These are phyloP conservation scores for Gamsiella multidivaricata DNA, from an alignment of 192 early-diverging fungal genomes.

Conservation along the genomic window DNA sequence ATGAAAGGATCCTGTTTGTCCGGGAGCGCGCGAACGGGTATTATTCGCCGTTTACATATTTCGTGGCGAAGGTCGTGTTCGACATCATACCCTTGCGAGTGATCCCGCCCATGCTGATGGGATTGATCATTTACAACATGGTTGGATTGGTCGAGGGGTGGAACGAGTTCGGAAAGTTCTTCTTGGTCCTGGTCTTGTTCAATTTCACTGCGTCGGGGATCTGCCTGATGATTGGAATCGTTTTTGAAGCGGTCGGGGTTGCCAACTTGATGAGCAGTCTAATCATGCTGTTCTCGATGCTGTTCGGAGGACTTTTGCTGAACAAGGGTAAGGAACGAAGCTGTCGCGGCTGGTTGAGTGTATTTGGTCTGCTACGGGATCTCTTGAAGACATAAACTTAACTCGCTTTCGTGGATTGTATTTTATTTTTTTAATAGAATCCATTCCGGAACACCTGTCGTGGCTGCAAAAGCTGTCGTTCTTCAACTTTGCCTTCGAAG, in stretches of 20 bases:
- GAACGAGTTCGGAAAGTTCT: conserved; percentile 72
- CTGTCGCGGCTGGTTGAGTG: no score
- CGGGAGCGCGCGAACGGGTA: conserved; percentile 78
- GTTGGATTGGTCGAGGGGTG: conserved; percentile 73
- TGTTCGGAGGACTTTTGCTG: conserved; percentile 90
- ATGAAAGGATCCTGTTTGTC: conserved; percentile 73
- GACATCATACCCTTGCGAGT: conserved; percentile 83
- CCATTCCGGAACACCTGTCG: conserved; percentile 71
- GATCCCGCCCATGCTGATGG: conserved; percentile 81
- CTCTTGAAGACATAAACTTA: no score
- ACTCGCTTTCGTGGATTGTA: no score
- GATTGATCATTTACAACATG: conserved; percentile 85
- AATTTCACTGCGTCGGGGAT: conserved; percentile 77
- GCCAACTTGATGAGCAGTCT: conserved; percentile 80
- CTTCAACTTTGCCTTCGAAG: conserved; percentile 93
- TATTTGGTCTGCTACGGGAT: no score
- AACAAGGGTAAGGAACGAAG: conserved; percentile 72
- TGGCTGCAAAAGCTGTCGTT: conserved; percentile 83
- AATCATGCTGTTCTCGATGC: conserved; percentile 86
- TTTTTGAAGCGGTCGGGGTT: conserved; percentile 73
- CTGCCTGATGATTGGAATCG: conserved; percentile 78
- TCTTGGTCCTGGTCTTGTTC: conserved; percentile 82
- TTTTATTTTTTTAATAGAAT: conserved; percentile 59
- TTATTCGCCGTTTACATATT: conserved; percentile 73
- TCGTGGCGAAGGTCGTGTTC: conserved; percentile 74